Conservation (phyloP, 495 filamentous ascomycete genomes). For the Letharia columbiana region DNA sequence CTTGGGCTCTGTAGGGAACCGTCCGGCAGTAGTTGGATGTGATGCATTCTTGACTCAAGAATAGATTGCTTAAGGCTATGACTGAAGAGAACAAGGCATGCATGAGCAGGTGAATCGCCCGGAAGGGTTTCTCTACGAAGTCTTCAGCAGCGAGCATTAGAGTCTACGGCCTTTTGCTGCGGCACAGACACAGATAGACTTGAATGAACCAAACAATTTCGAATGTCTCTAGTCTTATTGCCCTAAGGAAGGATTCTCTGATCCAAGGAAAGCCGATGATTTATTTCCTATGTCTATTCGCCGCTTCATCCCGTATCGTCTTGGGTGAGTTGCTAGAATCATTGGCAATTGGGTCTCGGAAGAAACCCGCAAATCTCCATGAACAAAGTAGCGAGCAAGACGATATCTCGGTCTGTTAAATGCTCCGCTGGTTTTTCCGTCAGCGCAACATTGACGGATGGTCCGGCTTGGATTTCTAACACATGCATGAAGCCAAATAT, state of each 20-base stretch:
- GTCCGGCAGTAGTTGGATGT: slow-evolving; percentile 4
- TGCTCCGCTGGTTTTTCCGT: not conserved
- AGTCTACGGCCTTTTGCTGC: not conserved
- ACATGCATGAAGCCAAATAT: not conserved
- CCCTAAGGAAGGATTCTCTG: not conserved
- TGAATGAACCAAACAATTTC: not conserved
- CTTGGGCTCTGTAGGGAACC: slow-evolving; percentile 3
- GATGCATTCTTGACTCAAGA: not conserved
- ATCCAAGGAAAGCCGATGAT: not conserved
- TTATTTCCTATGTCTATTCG: not conserved
- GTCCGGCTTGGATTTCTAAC: not conserved
- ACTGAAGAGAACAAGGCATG: not conserved
- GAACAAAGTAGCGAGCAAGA: not conserved
- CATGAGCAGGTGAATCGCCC: not conserved
- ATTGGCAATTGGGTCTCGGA: not conserved
- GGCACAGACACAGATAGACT: not conserved
- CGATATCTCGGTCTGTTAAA: not conserved
- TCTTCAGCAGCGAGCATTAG: not conserved
- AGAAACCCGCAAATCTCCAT: not conserved
- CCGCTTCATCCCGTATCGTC: not conserved
- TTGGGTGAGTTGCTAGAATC: not conserved
- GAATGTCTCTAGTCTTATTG: not conserved
- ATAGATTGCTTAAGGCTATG: not conserved
- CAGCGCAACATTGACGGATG: too few species aligned
- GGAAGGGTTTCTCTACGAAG: not conserved